Evolutionary conservation across 257 asterid genomes (phyloP).

Genomic region (Euphrasia confusa): DNA sequence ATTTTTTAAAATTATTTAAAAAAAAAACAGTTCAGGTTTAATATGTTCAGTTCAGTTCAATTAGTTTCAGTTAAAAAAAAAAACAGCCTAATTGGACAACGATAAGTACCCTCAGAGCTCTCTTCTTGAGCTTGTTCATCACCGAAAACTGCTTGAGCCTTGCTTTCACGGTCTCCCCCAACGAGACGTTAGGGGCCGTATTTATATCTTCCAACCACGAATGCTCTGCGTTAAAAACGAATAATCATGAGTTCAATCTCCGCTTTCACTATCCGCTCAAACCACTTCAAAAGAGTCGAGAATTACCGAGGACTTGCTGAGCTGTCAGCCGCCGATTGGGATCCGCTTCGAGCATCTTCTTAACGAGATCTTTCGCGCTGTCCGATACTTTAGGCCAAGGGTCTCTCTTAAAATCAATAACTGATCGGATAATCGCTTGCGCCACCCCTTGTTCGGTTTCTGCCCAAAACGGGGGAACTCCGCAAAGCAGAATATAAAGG

Average conservation of each 20-base stretch:
- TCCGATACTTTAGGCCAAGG: slow-evolving; percentile 78
- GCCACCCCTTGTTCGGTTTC: slow-evolving; percentile 85
- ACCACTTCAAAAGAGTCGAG: background rate
- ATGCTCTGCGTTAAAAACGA: background rate
- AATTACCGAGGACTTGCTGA: slow-evolving; percentile 55
- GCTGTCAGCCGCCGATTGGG: slow-evolving; percentile 54
- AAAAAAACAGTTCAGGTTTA: no score
- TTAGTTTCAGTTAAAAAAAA: no score
- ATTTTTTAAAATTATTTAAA: no score
- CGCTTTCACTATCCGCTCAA: background rate
- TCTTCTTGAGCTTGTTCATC: background rate
- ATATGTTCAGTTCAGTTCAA: no score
- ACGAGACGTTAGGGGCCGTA: background rate
- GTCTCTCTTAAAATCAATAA: slow-evolving; percentile 56
- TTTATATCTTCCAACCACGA: background rate
- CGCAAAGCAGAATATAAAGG: slow-evolving; percentile 65
- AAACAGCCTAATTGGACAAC: background rate
- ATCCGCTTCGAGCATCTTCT: slow-evolving; percentile 64
- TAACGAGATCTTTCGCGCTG: slow-evolving; percentile 60
- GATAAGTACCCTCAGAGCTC: background rate
- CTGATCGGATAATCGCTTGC: slow-evolving; percentile 60
- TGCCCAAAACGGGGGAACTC: slow-evolving; percentile 83
- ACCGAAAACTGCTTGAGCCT: background rate
- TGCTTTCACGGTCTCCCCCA: slow-evolving; percentile 1
- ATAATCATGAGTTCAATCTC: background rate